phyloP scores from a whole-genome alignment of 2,329 filamentous ascomycete genomes.

The Monosporascus sp. region DNA sequence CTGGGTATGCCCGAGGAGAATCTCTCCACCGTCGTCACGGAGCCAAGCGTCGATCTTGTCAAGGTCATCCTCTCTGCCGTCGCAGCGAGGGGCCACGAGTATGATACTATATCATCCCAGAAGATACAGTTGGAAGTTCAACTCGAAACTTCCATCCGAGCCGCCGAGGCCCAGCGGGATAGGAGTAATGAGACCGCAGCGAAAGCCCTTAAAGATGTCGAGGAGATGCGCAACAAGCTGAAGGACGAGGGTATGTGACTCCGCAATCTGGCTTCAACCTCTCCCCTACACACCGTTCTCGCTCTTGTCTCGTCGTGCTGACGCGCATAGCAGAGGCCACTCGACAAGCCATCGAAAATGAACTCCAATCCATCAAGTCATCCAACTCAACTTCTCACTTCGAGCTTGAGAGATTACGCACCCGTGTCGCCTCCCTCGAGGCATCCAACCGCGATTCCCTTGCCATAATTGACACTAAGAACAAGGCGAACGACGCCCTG shows the following conservation, averaged over 20 bases:
- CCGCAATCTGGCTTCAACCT: not conserved
- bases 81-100: conserved; percentile 73
- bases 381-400: conserved; percentile 69
- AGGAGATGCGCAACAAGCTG: conserved; percentile 74
- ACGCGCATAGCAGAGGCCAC: conserved; percentile 57
- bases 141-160: conserved; percentile 82
- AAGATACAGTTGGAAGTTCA: conserved; percentile 90
- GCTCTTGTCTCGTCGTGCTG: not conserved
- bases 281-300: not conserved
- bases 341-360: conserved; percentile 70
- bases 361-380: conserved; percentile 73
- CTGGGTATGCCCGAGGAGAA: conserved; percentile 63
- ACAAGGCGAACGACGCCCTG: conserved; percentile 76
- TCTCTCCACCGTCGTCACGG: conserved; percentile 55
- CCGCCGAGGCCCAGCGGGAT: conserved; percentile 76
- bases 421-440: conserved; percentile 81
- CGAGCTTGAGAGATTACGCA: conserved; percentile 70
- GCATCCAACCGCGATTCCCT: conserved; percentile 88
- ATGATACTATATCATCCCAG: conserved; percentile 75
- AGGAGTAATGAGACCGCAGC: conserved; percentile 76
- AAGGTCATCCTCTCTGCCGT: conserved; percentile 69
- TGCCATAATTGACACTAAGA: conserved; percentile 84
- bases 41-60: conserved; percentile 75
- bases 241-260: conserved; percentile 67
- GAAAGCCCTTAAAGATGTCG: conserved; percentile 77